Conservation (phyloP, 2,329 filamentous ascomycete genomes). For the Leptosphaerulina australis region DNA sequence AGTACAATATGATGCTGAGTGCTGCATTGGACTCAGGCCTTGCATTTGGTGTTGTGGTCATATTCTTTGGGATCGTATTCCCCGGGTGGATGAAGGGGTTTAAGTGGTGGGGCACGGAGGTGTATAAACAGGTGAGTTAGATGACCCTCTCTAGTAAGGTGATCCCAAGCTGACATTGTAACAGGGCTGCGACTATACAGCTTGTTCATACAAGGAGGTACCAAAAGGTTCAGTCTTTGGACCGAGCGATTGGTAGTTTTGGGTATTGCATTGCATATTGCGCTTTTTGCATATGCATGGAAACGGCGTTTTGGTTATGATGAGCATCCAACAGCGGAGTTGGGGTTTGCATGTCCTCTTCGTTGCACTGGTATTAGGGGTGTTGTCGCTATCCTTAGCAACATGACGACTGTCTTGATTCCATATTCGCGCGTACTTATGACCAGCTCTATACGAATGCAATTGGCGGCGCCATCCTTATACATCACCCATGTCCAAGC, state of each 20-base stretch:
- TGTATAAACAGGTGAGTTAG: constrained; percentile 68
- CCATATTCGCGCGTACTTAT: too few species aligned
- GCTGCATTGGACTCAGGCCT: constrained; percentile 83
- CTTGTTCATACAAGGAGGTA: constrained; percentile 72
- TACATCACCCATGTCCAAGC: too few species aligned
- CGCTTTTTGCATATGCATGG: constrained; percentile 10
- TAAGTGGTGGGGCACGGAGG: constrained; percentile 87
- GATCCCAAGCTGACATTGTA: neutral
- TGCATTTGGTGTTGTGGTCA: constrained; percentile 79
- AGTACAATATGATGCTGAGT: constrained; percentile 88
- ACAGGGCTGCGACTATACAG: constrained; percentile 80
- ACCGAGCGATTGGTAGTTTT: constrained; percentile 37
- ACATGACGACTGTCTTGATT: too few species aligned
- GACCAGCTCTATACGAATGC: too few species aligned
- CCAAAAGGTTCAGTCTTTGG: constrained; percentile 44
- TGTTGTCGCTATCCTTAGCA: too few species aligned
- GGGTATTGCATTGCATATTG: constrained; percentile 8
- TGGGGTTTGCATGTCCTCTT: constrained; percentile 5
- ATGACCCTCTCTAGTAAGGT: neutral
- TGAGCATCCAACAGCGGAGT: constrained; percentile 7
- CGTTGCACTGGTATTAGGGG: too few species aligned
- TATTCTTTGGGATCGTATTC: constrained; percentile 88
- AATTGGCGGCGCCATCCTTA: too few species aligned
- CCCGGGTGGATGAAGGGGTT: constrained; percentile 75
- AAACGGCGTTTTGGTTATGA: constrained; percentile 2